phyloP scores from a whole-genome alignment of 2,329 filamentous ascomycete genomes.

The Aaosphaeria pasadenensis region DNA sequence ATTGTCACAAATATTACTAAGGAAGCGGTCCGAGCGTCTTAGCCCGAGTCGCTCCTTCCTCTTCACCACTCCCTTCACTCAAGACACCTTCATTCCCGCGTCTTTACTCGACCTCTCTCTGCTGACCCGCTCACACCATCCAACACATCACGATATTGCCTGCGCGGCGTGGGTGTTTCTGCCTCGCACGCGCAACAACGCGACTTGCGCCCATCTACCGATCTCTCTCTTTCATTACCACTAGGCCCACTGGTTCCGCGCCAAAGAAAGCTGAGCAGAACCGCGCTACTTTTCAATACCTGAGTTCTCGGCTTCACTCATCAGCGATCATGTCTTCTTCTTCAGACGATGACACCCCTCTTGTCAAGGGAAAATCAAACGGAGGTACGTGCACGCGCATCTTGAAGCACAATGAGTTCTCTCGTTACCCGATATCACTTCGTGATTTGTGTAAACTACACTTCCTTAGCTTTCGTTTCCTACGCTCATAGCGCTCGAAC shows the following conservation, averaged over 20 bases:
- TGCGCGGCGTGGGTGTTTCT: slow-evolving; percentile 12
- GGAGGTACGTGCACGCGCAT: slow-evolving; percentile 54
- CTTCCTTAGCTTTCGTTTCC: not conserved
- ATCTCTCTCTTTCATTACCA: slow-evolving; percentile 19
- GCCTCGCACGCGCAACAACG: slow-evolving; percentile 13
- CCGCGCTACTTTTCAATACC: slow-evolving; percentile 20
- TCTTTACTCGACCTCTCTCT: slow-evolving; percentile 13
- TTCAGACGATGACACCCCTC: slow-evolving; percentile 81
- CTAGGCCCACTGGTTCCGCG: slow-evolving; percentile 20
- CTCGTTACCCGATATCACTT: too few relatives aligned
- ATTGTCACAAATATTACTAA: too few relatives aligned
- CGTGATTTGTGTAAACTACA: too few relatives aligned
- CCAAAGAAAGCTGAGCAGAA: slow-evolving; percentile 28
- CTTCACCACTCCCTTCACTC: slow-evolving; percentile 25
- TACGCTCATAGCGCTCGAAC: not conserved
- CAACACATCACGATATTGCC: slow-evolving; percentile 6
- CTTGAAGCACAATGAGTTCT: slow-evolving; percentile 9
- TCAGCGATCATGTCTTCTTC: slow-evolving; percentile 50
- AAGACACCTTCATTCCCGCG: slow-evolving; percentile 28
- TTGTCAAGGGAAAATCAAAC: slow-evolving; percentile 56
- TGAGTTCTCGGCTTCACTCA: slow-evolving; percentile 12
- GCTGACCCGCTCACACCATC: slow-evolving; percentile 16
- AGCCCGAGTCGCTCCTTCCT: not conserved
- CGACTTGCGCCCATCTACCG: slow-evolving; percentile 12
- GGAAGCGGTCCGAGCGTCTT: too few relatives aligned